Conservation (phyloP, 2,329 filamentous ascomycete genomes). For the Fusarium xylarioides region DNA sequence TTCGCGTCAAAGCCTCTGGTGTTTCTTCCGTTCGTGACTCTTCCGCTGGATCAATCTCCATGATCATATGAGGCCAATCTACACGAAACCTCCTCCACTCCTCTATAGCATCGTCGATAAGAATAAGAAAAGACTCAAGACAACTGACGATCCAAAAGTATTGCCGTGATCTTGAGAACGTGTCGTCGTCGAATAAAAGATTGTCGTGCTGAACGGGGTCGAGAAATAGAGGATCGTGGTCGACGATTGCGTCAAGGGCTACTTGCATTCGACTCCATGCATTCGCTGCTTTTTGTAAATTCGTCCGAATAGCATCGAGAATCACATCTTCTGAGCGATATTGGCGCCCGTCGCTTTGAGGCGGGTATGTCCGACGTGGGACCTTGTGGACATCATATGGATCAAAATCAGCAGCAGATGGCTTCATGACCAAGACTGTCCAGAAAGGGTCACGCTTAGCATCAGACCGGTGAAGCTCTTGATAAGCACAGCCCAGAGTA, state of each 20-base stretch:
- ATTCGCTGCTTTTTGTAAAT: not conserved
- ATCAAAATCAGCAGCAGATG: not conserved
- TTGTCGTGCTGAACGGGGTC: not conserved
- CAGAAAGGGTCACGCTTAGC: not conserved
- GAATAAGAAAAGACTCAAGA: not conserved
- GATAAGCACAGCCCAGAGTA: not conserved
- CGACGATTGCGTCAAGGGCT: not conserved
- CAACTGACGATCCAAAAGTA: slow-evolving; percentile 6
- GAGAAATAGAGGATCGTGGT: not conserved
- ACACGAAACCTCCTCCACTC: not conserved
- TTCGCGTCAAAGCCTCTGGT: not conserved
- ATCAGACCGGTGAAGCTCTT: not conserved
- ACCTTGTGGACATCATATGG: not conserved
- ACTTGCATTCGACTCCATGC: not conserved
- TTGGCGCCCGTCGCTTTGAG: not conserved
- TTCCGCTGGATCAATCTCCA: not conserved
- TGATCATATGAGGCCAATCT: not conserved
- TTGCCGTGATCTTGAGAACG: not conserved
- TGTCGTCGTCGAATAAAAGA: slow-evolving; percentile 1
- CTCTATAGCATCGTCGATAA: not conserved
- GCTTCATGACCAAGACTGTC: not conserved
- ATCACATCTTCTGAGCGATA: not conserved
- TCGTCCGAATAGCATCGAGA: not conserved
- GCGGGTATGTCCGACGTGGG: not conserved
- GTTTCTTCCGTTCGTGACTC: not conserved